phyloP scores from a whole-genome alignment of 805 yeast species.

The Sugiyamaella qingdaonensis region DNA sequence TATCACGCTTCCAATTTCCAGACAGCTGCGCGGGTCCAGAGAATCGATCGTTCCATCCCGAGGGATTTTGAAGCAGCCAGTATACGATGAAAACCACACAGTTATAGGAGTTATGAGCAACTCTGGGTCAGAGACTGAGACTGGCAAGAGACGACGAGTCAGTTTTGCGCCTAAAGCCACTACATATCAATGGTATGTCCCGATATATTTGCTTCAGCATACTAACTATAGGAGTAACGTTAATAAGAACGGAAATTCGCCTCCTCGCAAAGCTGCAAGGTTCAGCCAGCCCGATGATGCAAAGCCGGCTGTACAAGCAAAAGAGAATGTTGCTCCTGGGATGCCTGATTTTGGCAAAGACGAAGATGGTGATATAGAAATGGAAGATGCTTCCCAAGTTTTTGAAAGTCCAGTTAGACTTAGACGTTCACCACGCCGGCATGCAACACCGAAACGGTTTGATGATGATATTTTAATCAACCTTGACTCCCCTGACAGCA shows the following conservation, averaged over 20 bases:
- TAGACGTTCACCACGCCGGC: background rate
- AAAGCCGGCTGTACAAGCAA: too few relatives aligned
- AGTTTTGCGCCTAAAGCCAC: conserved; percentile 64
- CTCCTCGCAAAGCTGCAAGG: background rate
- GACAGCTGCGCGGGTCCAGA: conserved; percentile 17
- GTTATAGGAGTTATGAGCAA: conserved; percentile 36
- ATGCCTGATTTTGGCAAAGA: background rate
- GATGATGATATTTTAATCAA: conserved; percentile 11
- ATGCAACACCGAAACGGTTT: background rate
- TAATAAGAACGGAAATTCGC: background rate
- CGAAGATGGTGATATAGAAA: conserved; percentile 2
- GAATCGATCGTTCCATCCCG: conserved; percentile 38
- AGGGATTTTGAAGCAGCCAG: conserved; percentile 37
- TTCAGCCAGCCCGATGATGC: background rate
- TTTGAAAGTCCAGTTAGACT: background rate
- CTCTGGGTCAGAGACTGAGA: conserved; percentile 14
- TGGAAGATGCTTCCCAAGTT: background rate
- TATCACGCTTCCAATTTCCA: background rate
- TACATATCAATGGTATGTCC: conserved; percentile 8
- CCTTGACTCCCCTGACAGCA: conserved; percentile 12
- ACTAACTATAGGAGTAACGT: background rate
- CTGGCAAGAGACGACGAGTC: conserved; percentile 49
- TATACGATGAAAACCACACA: conserved; percentile 31
- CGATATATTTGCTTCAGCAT: background rate
- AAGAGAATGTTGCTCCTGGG: background rate